Evolutionary conservation across 805 yeast genomes (phyloP), one percentile per base, ranked within the genome.

Genomic region (Saccharomycopsis oosterbeekiorum): DNA sequence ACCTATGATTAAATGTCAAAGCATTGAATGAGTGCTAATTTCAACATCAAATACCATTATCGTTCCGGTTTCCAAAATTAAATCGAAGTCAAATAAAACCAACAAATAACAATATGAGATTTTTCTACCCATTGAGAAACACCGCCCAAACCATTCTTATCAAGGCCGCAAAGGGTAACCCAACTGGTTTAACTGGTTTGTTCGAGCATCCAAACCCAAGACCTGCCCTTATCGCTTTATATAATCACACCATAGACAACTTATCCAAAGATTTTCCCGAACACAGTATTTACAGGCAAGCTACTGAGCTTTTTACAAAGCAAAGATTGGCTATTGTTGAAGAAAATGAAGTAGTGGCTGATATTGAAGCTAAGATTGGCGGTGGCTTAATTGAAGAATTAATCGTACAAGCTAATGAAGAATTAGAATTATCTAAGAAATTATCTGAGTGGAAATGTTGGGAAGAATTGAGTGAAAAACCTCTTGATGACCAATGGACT

Each of bases 301-400:
- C 94, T 0, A 86, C 85, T 5, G 88, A 85, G 73, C 80, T 83
- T 61, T 75, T 89, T 72, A 88, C 94, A 58, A 80, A 79, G 67
- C 78, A 86, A 70, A 82, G 96, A 70, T 78, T 86, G 70, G 75
- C 77, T 54, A 76, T 87, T 58, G 96, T 88, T 21, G 84, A 87
- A 70, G 69, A 73, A 55, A 80, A 80, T 64, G 89, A 84, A 65
- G 80, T 83, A 59, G 74, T 79, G 51, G 86, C 80, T 68, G 81
- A 78, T 65, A 87, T 89, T 67, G 96, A 89, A 75, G 74, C 77
- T 65, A 74, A 83, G 71, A 85, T 89, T 65, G 96, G 96, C 19
- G 84, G 86, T 65, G 96, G 96, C 1, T 80, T 89, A 68, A 84
- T 89, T 65, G 96, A 89, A 75, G 96, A 89, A 76, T 75, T 89